Evolutionary conservation across 2,329 filamentous ascomycete species (phyloP), one percentile per base, ranked within the genome.

Genomic region (Clarireedia sp.): DNA sequence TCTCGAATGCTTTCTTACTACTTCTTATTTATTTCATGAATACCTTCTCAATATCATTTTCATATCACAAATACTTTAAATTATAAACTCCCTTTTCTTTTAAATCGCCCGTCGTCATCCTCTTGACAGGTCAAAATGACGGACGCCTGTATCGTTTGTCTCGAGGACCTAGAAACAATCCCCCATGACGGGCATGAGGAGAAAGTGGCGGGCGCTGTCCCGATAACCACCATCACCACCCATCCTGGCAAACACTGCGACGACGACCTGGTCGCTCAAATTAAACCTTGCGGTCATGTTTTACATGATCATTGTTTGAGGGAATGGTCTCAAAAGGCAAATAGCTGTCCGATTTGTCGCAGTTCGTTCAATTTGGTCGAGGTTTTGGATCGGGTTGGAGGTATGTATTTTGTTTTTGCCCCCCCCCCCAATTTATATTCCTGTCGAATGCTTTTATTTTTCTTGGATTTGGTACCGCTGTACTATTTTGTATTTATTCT

Each of bases 331-430:
- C 89, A 95, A 73, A 87, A 95, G 71, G 92, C 94, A 61, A 99
- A 97, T 73, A 96, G 91, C 69, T 99, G 94, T 72, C 94, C 94
- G 46, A 96, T 99, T 71, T 99, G 94, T 73, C 88, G 94, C 63
- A 87, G 89, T 66, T 83, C 81, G 60, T 97, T 99, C 75, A 92
- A 97, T 72, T 75, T 86, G 65, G 91, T 99, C 62, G 84, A 94
- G 69, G 84, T 99, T 59, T 87, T 87, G 71, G 83, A 87, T 67
- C 82, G 79, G 63, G 74, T 90, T 66, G 87, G 89, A 77, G 89
- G 90, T 94, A 80, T 73, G 82, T 77, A 56, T 55, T 57, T 60
- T 41, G 17, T 17, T 40, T 49, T 54, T 6, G 19, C 19, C 14
- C 38, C 36, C 41, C 40, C 17, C 37, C 40, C 23, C 23, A 9